Conservation (phyloP, 2,329 filamentous ascomycete genomes). For the Diaporthe citrichinensis region DNA sequence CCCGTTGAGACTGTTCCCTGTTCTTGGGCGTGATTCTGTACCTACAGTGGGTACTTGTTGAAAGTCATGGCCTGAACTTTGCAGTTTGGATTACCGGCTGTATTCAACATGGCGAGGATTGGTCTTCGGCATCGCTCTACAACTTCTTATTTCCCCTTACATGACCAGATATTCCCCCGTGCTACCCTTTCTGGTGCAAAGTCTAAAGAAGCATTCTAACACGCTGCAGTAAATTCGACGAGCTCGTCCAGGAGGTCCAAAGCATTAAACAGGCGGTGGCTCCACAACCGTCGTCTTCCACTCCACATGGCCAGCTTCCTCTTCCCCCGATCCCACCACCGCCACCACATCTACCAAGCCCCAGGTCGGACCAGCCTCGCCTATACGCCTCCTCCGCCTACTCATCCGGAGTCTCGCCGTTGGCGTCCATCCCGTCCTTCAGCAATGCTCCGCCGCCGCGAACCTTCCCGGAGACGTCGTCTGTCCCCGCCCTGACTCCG, state of each 20-base stretch:
- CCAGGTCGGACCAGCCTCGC: constrained; percentile 17
- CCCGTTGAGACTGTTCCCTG: background rate
- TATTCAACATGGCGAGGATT: background rate
- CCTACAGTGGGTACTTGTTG: background rate
- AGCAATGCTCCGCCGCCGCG: constrained; percentile 43
- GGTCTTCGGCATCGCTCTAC: background rate
- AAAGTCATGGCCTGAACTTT: too few species aligned
- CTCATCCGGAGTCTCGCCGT: constrained; percentile 30
- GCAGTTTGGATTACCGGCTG: background rate
- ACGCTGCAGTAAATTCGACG: constrained; percentile 64
- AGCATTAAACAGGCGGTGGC: constrained; percentile 67
- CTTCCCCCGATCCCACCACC: constrained; percentile 43
- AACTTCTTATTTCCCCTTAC: background rate
- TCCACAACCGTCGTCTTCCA: constrained; percentile 38
- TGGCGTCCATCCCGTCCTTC: constrained; percentile 42
- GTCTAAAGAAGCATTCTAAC: background rate
- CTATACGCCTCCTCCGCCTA: constrained; percentile 35
- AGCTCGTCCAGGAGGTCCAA: constrained; percentile 67
- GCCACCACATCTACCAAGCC: constrained; percentile 30
- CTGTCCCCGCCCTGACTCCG: constrained; percentile 44
- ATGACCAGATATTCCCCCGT: background rate
- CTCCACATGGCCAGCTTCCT: constrained; percentile 36
- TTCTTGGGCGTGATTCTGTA: background rate
- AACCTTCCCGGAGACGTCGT: constrained; percentile 33
- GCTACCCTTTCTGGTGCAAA: constrained; percentile 29